Percentiles rank a stretch among this genome's conserved stretches.
Evolutionary conservation across 73 alveolate species (phyloP).

Genomic region (Paramecium sexaurelia): DNA sequence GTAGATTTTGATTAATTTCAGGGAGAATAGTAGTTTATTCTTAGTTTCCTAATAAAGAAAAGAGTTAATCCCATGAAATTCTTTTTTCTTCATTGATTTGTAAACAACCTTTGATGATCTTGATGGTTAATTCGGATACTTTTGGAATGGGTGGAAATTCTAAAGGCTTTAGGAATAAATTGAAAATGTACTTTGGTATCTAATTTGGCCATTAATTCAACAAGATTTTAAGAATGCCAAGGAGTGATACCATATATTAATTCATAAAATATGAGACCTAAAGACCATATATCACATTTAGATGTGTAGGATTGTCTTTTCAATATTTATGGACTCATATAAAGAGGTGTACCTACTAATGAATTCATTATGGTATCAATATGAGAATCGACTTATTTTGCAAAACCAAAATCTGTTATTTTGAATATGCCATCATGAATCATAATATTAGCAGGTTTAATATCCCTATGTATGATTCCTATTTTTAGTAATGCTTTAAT

Average conservation of each 20-base stretch:
- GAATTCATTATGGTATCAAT: slow-evolving; percentile 65
- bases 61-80: slow-evolving; percentile 16
- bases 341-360: slow-evolving; percentile 71
- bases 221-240: slow-evolving; percentile 56
- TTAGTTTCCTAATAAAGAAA: not conserved
- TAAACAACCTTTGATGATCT: not conserved
- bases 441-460: slow-evolving; percentile 65
- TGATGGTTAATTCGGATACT: not conserved
- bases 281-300: slow-evolving; percentile 67
- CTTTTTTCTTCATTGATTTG: slow-evolving; percentile 44
- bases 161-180: not conserved
- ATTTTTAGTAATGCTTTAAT: slow-evolving; percentile 40
- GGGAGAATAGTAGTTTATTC: not conserved
- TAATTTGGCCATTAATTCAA: slow-evolving; percentile 37
- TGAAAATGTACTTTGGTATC: slow-evolving; percentile 11
- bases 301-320: slow-evolving; percentile 61
- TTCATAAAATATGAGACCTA: slow-evolving; percentile 71
- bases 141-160: not conserved
- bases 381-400: slow-evolving; percentile 53
- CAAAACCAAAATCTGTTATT: slow-evolving; percentile 67
- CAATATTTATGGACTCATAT: slow-evolving; percentile 67
- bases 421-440: slow-evolving; percentile 56
- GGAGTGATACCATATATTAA: slow-evolving; percentile 68
- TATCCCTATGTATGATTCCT: slow-evolving; percentile 66
- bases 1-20: not conserved